These are phyloP conservation scores for Penstemon davidsonii DNA, from an alignment of 257 asterid species.

Conservation along the genomic window DNA sequence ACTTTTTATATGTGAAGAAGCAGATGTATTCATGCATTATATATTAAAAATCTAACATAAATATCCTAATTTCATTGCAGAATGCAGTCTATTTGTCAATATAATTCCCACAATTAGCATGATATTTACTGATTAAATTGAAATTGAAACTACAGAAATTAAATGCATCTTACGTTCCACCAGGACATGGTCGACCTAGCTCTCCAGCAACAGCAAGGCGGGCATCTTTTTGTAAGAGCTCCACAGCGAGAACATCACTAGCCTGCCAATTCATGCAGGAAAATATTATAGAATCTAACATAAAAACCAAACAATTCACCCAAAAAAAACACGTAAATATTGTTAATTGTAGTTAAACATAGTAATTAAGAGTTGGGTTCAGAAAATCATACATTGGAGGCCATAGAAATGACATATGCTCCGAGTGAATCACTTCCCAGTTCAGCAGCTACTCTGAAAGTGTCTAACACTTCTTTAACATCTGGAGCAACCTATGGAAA, in stretches of 20 bases:
- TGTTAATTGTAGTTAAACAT: no score
- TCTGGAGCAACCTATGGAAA: conserved; percentile 66
- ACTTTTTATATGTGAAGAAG: no score
- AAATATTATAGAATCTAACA: conserved; percentile 8
- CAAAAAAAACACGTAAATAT: no score
- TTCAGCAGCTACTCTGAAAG: conserved; percentile 94
- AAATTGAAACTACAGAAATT: background rate
- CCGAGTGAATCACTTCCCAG: conserved; percentile 93
- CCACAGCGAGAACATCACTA: conserved; percentile 98
- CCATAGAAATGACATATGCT: conserved; percentile 98
- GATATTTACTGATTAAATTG: no score
- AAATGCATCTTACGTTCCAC: conserved; percentile 67
- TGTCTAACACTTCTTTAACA: conserved; percentile 89
- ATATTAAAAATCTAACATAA: no score
- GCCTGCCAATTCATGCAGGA: conserved; percentile 59
- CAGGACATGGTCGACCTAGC: conserved; percentile 74
- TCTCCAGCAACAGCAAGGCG: conserved; percentile 80
- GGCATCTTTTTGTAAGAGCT: conserved; percentile 96
- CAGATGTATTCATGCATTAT: no score
- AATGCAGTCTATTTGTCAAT: no score
- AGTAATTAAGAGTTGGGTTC: no score
- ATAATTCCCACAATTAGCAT: no score
- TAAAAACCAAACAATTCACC: no score
- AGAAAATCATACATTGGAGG: conserved; percentile 64
- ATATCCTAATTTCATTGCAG: no score